Evolutionary conservation across 1,139 yeast genomes (phyloP).

Genomic region (Sugiyamaella xylanicola): DNA sequence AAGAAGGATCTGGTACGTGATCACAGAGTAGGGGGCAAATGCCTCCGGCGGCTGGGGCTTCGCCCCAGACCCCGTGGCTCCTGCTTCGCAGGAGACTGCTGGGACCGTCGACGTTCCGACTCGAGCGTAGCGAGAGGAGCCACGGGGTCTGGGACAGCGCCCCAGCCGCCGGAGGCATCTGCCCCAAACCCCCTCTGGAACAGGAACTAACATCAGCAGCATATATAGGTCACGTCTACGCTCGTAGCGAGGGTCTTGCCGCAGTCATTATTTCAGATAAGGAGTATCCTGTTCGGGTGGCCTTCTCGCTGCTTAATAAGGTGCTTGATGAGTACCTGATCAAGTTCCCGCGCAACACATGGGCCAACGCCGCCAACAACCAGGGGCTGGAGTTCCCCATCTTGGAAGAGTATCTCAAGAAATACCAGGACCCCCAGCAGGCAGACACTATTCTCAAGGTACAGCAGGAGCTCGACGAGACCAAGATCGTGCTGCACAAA

Average conservation of each 20-base stretch:
- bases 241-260: conserved; percentile 88
- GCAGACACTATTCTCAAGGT: conserved; percentile 97
- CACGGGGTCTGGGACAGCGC: conserved; percentile 4
- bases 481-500: conserved; percentile 93
- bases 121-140: not conserved
- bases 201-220: conserved; percentile 33
- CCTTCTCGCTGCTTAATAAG: conserved; percentile 88
- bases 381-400: conserved; percentile 57
- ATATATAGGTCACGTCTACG: conserved; percentile 90
- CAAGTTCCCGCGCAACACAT: conserved; percentile 73
- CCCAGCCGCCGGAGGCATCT: conserved; percentile 2
- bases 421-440: conserved; percentile 95
- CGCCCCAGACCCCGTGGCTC: not conserved
- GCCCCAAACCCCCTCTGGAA: not conserved
- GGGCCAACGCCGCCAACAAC: conserved; percentile 56
- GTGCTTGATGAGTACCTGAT: conserved; percentile 86
- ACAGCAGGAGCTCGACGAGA: conserved; percentile 96
- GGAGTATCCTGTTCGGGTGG: conserved; percentile 98
- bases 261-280: conserved; percentile 92
- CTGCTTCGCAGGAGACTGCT: not conserved
- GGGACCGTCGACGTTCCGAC: not conserved
- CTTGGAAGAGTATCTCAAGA: conserved; percentile 68
- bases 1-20: conserved; percentile 63
- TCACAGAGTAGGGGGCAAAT: too few relatives aligned
- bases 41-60: conserved; percentile 3